Conservation (phyloP, 2,329 filamentous ascomycete genomes). For the Cladophialophora carrionii region DNA sequence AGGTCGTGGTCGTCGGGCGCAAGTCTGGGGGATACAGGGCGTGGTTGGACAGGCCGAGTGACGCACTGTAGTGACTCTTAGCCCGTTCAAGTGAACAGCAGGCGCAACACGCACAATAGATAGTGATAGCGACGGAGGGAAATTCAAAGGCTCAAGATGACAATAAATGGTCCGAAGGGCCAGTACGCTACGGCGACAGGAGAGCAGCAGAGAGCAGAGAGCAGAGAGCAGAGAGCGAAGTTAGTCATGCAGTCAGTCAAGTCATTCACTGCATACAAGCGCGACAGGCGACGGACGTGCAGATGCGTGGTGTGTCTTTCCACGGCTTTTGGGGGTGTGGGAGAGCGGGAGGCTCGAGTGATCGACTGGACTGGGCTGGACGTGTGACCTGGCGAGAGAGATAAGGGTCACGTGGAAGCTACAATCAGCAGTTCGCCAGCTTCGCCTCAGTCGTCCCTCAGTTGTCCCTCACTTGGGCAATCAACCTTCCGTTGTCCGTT, state of each 20-base stretch:
- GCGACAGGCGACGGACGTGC: constrained; percentile 1
- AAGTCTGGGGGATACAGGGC: not conserved
- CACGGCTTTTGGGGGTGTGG: not conserved
- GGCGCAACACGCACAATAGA: constrained; percentile 8
- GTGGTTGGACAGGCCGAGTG: constrained; percentile 19
- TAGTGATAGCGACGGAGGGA: constrained; percentile 9
- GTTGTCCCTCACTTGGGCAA: not conserved
- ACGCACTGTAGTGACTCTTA: constrained; percentile 14
- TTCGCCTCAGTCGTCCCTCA: not conserved
- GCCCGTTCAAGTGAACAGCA: constrained; percentile 2
- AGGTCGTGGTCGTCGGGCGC: constrained; percentile 17
- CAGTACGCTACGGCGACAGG: not conserved
- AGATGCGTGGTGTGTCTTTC: constrained; percentile 7
- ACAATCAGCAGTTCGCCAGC: not conserved
- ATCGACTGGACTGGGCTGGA: not conserved
- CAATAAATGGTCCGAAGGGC: not conserved
- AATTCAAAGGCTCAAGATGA: constrained; percentile 5
- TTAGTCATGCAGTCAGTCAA: constrained; percentile 18
- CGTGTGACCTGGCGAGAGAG: not conserved
- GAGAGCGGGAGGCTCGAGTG: not conserved
- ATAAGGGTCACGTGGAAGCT: not conserved
- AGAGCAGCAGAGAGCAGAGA: not conserved
- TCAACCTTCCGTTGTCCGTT: not conserved
- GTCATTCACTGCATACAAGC: not conserved
- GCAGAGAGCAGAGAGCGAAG: constrained; percentile 5